Percentiles rank a stretch among this genome's conserved stretches.
Conservation (phyloP, 2,329 filamentous ascomycete species). For the Colletotrichum sp. region DNA sequence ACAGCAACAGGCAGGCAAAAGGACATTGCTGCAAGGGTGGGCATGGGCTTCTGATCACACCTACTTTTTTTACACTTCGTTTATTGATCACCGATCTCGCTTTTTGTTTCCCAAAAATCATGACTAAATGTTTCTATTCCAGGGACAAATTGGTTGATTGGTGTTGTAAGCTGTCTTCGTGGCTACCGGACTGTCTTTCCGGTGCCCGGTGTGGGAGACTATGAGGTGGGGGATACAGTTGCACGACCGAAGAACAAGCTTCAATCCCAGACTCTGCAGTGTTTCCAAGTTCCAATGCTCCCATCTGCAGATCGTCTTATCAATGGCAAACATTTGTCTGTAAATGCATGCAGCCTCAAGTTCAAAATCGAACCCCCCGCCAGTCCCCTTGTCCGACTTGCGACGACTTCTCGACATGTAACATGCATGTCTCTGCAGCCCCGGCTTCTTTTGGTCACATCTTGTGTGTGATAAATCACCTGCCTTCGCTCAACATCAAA, state of each 20-base stretch:
- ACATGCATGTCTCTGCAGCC: not conserved
- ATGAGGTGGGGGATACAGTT: not conserved
- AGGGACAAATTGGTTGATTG: not conserved
- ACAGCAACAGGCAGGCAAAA: not conserved
- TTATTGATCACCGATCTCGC: not conserved
- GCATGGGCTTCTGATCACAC: not conserved
- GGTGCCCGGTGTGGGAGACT: not conserved
- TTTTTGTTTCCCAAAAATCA: not conserved
- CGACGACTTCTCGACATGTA: not conserved
- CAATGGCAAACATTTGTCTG: not conserved
- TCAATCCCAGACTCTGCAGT: not conserved
- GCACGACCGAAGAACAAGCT: not conserved
- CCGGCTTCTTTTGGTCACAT: not conserved
- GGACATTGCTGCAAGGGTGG: not conserved
- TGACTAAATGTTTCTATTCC: not conserved
- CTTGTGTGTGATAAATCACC: not conserved
- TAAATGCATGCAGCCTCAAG: not conserved
- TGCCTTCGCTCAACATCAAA: not conserved
- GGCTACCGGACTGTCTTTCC: not conserved
- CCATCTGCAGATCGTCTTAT: not conserved
- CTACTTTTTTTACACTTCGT: not conserved
- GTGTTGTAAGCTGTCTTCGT: not conserved
- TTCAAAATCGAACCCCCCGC: not conserved
- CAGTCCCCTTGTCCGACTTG: not conserved
- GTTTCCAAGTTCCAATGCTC: not conserved